Conservation (phyloP, 345 rosid species). For the Physaria fendleri region DNA sequence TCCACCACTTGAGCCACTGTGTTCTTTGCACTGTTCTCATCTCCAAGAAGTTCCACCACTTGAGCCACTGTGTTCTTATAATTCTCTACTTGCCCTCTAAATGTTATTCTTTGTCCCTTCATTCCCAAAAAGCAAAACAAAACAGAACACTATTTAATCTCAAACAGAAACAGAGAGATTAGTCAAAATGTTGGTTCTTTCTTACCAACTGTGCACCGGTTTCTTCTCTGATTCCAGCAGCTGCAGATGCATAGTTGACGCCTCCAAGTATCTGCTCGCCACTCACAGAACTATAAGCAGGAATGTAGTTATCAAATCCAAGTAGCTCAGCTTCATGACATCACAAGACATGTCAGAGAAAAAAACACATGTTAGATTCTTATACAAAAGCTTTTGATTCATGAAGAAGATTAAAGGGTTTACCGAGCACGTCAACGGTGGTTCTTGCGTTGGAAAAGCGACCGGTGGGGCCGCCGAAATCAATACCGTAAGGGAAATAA, state of each 20-base stretch:
- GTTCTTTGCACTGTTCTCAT: conserved; percentile 39
- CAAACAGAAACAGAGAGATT: background rate
- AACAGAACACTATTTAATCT: background rate
- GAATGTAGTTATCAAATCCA: conserved; percentile 56
- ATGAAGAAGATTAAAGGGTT: conserved; percentile 5
- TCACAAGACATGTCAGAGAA: background rate
- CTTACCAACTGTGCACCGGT: conserved; percentile 78
- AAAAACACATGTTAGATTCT: conserved; percentile 3
- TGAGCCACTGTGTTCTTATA: conserved; percentile 55
- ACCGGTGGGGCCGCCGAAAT: conserved; percentile 72
- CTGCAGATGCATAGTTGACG: conserved; percentile 81
- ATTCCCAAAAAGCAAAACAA: background rate
- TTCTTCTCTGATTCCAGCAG: conserved; percentile 82
- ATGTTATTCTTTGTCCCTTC: conserved; percentile 71
- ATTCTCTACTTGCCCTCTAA: conserved; percentile 68
- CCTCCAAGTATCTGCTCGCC: conserved; percentile 55
- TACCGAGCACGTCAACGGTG: conserved; percentile 66
- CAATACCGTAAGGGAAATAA: conserved; percentile 81
- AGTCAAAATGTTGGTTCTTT: background rate
- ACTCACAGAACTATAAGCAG: conserved; percentile 44
- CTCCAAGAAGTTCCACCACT: conserved; percentile 57
- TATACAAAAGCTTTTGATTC: background rate
- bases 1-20: conserved; percentile 49
- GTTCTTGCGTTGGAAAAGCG: conserved; percentile 77
- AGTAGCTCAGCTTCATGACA: conserved; percentile 45